Conservation (phyloP, 495 filamentous ascomycete species). For the Cercophora sp. region DNA sequence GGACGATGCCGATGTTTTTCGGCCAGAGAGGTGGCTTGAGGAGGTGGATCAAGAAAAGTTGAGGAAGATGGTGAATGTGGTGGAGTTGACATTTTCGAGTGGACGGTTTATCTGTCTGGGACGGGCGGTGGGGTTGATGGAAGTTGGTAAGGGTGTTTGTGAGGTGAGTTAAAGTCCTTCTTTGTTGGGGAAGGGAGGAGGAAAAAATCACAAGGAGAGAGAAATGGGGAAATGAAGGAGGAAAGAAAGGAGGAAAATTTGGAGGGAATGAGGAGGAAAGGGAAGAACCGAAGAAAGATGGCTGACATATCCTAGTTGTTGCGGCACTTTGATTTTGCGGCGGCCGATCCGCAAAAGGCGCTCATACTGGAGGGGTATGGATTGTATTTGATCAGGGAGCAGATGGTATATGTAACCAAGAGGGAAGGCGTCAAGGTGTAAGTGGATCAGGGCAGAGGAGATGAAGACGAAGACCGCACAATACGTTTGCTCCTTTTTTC, state of each 20-base stretch:
- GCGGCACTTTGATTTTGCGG: slow-evolving; percentile 4
- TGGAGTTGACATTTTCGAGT: slow-evolving; percentile 24
- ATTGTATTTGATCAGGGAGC: not conserved
- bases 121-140: slow-evolving; percentile 29
- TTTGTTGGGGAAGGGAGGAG: too few species aligned
- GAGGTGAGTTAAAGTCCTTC: slow-evolving; percentile 33
- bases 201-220: too few species aligned
- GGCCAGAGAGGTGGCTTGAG: slow-evolving; percentile 51
- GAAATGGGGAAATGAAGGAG: too few species aligned
- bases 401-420: not conserved
- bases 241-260: too few species aligned
- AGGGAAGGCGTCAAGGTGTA: too few species aligned
- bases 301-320: not conserved
- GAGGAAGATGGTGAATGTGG: slow-evolving; percentile 25
- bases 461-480: too few species aligned
- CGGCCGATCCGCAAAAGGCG: not conserved
- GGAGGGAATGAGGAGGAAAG: not conserved
- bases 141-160: slow-evolving; percentile 48
- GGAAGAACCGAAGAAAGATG: not conserved
- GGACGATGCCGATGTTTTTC: slow-evolving; percentile 39
- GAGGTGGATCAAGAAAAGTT: slow-evolving; percentile 22
- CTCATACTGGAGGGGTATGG: not conserved
- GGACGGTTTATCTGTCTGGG: slow-evolving; percentile 37
- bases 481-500: too few species aligned
- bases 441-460: too few species aligned